These are phyloP conservation scores for Pseudocercospora cruenta DNA, from an alignment of 2,329 filamentous ascomycete genomes.

Conservation along the genomic window DNA sequence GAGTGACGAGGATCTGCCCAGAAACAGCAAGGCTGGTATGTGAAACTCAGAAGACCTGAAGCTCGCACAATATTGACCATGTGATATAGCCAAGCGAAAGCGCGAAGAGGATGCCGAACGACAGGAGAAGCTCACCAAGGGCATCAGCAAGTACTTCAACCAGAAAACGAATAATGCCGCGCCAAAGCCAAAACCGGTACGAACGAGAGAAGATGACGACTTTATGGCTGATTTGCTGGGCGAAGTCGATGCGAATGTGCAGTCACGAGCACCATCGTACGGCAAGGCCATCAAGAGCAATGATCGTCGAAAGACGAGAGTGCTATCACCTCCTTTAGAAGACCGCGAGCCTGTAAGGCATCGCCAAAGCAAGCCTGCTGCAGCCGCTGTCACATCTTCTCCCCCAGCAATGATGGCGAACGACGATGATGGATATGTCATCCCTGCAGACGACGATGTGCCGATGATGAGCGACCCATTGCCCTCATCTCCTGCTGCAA, in stretches of 20 bases:
- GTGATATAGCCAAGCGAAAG: conserved; percentile 73
- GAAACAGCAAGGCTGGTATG: conserved; percentile 61
- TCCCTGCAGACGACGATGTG: conserved; percentile 67
- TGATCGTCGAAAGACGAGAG: conserved; percentile 76
- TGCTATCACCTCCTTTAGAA: conserved; percentile 73
- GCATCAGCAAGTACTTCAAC: conserved; percentile 93
- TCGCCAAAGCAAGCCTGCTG: conserved; percentile 12
- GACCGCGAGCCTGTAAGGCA: conserved; percentile 43
- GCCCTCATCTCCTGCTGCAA: conserved; percentile 75
- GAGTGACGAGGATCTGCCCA: conserved; percentile 69
- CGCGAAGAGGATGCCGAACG: conserved; percentile 84
- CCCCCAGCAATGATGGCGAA: conserved; percentile 31
- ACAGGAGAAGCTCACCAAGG: conserved; percentile 83
- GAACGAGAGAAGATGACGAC: conserved; percentile 74
- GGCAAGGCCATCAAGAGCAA: conserved; percentile 72
- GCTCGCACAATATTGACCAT: conserved; percentile 10
- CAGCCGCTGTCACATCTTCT: conserved; percentile 26
- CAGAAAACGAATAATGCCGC: conserved; percentile 66
- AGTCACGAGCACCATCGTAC: conserved; percentile 56
- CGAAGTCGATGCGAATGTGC: conserved; percentile 80
- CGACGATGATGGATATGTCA: conserved; percentile 60
- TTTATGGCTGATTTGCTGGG: conserved; percentile 84
- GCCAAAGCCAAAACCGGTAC: conserved; percentile 70
- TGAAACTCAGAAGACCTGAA: background rate
- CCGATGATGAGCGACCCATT: conserved; percentile 78